Evolutionary conservation across 371 early-diverging fungal species (phyloP).

Genomic region (Saksenaea oblongispora): DNA sequence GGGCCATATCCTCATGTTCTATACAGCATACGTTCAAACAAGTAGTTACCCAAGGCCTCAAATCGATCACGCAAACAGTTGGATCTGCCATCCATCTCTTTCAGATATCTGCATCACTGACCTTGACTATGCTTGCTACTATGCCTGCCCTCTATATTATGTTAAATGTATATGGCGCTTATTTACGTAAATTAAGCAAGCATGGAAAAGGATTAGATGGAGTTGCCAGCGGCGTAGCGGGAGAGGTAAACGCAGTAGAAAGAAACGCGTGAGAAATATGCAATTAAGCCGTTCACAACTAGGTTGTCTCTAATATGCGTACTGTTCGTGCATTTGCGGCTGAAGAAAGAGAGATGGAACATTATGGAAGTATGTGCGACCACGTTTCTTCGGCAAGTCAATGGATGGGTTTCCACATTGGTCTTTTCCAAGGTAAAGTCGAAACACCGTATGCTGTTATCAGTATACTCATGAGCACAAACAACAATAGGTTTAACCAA

Average conservation of each 20-base stretch:
- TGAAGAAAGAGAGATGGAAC: slow-evolving; percentile 65
- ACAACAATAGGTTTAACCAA: slow-evolving; percentile 57
- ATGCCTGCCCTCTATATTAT: slow-evolving; percentile 71
- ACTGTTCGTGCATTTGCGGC: slow-evolving; percentile 80
- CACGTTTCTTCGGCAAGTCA: slow-evolving; percentile 45
- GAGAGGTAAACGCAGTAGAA: slow-evolving; percentile 49
- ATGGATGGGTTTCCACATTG: slow-evolving; percentile 75
- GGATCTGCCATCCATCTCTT: slow-evolving; percentile 71
- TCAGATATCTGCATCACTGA: slow-evolving; percentile 66
- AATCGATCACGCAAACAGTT: slow-evolving; percentile 66
- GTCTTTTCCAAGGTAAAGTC: slow-evolving; percentile 72
- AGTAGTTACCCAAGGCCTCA: slow-evolving; percentile 71
- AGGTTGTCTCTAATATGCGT: slow-evolving; percentile 68
- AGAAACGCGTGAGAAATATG: not conserved
- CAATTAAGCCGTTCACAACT: not conserved
- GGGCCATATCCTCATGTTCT: not conserved
- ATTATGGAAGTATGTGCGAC: slow-evolving; percentile 53
- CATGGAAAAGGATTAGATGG: slow-evolving; percentile 56
- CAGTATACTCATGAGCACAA: no score
- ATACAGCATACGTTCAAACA: slow-evolving; percentile 70
- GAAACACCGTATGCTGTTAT: no score
- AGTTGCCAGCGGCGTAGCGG: slow-evolving; percentile 63
- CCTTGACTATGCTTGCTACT: slow-evolving; percentile 59
- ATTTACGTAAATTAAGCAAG: slow-evolving; percentile 62
- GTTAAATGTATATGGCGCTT: slow-evolving; percentile 73